These are phyloP conservation scores for Scheffersomyces cryptocercus DNA, from an alignment of 1,139 yeast species.

Conservation along the genomic window DNA sequence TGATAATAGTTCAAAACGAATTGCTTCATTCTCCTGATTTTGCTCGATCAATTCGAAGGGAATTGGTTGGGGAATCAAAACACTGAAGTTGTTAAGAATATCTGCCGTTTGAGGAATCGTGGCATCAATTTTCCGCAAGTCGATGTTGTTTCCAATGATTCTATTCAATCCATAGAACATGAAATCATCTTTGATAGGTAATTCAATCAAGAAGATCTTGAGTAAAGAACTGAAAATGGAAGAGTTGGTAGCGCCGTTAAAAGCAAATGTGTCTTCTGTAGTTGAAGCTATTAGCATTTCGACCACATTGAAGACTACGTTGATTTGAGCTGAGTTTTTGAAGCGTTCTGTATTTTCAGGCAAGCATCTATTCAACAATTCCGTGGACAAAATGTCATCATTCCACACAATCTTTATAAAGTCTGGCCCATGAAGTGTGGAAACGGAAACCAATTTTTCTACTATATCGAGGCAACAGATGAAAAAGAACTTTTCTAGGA, in stretches of 20 bases:
- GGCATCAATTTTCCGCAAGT: conserved; percentile 32
- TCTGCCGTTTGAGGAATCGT: conserved; percentile 31
- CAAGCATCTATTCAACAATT: conserved; percentile 28
- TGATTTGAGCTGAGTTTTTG: conserved; percentile 38
- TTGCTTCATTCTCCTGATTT: conserved; percentile 4
- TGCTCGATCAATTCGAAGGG: conserved; percentile 13
- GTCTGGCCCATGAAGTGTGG: conserved; percentile 24
- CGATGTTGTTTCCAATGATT: conserved; percentile 51
- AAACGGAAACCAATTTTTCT: conserved; percentile 37
- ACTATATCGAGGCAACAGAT: conserved; percentile 56
- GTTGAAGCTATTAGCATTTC: conserved; percentile 45
- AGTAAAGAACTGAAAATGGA: conserved; percentile 38
- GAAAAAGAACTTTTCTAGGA: conserved; percentile 52
- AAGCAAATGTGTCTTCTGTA: conserved; percentile 30
- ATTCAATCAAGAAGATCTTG: conserved; percentile 40
- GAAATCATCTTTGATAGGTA: conserved; percentile 42
- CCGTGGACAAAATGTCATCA: conserved; percentile 18
- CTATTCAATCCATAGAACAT: conserved; percentile 56
- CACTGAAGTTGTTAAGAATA: conserved; percentile 23
- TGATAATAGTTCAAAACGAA: conserved; percentile 20
- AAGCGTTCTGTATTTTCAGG: conserved; percentile 45
- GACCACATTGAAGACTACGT: conserved; percentile 35
- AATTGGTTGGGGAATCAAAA: conserved; percentile 36
- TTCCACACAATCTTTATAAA: conserved; percentile 27
- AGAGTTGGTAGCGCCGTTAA: conserved; percentile 16